Evolutionary conservation across 257 asterid genomes (phyloP).

Genomic region (Nicotiana attenuata): DNA sequence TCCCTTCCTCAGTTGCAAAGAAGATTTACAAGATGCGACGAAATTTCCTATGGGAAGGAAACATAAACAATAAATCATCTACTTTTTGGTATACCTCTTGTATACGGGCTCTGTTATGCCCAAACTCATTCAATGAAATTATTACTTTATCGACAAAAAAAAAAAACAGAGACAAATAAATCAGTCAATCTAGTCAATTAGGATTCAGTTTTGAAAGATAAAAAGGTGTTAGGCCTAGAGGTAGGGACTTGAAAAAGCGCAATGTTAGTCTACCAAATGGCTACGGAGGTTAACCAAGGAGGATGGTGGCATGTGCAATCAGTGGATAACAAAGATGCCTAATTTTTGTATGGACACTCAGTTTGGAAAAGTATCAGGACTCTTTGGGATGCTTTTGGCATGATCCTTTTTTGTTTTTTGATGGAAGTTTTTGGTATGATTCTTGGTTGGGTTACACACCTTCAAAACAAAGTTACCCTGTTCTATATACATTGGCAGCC

Average conservation of each 20-base stretch:
- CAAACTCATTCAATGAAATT: too few relatives aligned
- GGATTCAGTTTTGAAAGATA: neutral
- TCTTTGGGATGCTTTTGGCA: neutral
- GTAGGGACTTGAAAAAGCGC: neutral
- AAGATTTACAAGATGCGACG: neutral
- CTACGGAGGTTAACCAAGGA: neutral
- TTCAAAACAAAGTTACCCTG: neutral
- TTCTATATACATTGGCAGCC: neutral
- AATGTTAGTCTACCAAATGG: neutral
- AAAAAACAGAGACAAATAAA: neutral
- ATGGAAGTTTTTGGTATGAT: neutral
- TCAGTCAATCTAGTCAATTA: neutral
- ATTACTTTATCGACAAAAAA: too few relatives aligned
- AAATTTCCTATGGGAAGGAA: neutral
- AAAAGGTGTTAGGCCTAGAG: neutral
- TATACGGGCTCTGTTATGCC: too few relatives aligned
- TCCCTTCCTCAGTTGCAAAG: neutral
- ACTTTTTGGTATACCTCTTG: too few relatives aligned
- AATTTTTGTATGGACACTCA: neutral
- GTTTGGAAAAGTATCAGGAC: neutral
- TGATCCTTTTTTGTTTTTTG: neutral
- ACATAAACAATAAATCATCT: neutral
- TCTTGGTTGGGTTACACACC: neutral
- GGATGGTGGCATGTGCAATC: neutral
- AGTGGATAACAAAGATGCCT: neutral